These are phyloP conservation scores for Cruciata laevipes DNA, from an alignment of 257 asterid species.

Conservation along the genomic window DNA sequence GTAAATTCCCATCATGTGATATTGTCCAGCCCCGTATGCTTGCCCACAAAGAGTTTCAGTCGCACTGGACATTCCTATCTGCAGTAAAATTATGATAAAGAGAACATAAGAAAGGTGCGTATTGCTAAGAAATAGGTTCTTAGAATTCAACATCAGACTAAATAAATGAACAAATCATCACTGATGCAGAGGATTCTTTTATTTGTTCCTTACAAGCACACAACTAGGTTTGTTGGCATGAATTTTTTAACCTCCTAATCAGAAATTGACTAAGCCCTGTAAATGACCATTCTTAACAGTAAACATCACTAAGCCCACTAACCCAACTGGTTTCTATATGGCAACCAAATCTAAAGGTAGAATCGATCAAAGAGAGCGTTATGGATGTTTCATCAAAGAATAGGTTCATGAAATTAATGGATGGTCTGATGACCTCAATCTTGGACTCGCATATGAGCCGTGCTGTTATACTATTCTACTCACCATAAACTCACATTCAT, in stretches of 20 bases:
- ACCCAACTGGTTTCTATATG: not conserved
- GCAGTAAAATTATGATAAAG: slow-evolving; percentile 10
- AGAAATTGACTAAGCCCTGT: not conserved
- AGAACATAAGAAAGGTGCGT: not conserved
- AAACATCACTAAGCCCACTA: not conserved
- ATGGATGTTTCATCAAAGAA: not conserved
- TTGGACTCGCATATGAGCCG: not conserved
- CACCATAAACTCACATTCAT: not conserved
- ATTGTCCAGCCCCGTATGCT: slow-evolving; percentile 83
- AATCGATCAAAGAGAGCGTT: not conserved
- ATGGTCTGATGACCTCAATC: not conserved
- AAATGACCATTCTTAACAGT: not conserved
- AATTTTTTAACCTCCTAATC: not conserved
- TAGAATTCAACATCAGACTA: not conserved
- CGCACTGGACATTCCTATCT: slow-evolving; percentile 98
- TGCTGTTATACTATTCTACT: not conserved
- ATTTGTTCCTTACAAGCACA: not conserved
- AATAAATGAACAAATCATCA: not conserved
- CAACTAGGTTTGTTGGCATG: not conserved
- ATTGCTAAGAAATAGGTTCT: not conserved
- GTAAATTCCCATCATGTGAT: slow-evolving; percentile 92
- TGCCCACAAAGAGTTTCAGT: slow-evolving; percentile 95
- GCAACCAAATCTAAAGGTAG: not conserved
- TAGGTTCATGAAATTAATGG: not conserved
- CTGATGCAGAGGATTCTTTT: not conserved